Evolutionary conservation across 2,329 filamentous ascomycete genomes (phyloP).

Genomic region (Myrmaecium sp.): DNA sequence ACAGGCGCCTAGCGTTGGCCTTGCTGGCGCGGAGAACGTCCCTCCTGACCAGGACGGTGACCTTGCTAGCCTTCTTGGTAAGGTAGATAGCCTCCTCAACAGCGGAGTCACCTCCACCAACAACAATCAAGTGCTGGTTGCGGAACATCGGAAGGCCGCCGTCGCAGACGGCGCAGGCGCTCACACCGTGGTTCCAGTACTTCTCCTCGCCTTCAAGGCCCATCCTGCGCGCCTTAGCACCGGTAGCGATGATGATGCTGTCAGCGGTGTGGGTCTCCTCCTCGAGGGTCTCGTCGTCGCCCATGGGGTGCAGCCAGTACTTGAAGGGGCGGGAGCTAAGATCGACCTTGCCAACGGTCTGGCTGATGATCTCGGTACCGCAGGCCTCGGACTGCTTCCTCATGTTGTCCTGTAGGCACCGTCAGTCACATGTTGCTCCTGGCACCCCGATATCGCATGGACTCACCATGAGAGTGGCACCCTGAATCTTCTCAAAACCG

Average conservation of each 20-base stretch:
- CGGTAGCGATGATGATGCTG: conserved; percentile 83
- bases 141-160: conserved; percentile 95
- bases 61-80: conserved; percentile 91
- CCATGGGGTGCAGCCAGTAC: conserved; percentile 57
- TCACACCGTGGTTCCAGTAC: conserved; percentile 96
- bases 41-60: conserved; percentile 80
- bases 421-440: conserved; percentile 6
- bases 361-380: conserved; percentile 81
- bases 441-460: neutral
- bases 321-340: conserved; percentile 71
- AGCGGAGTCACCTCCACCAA: conserved; percentile 90
- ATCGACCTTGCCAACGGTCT: conserved; percentile 83
- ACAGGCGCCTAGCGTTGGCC: conserved; percentile 77
- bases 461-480: conserved; percentile 65
- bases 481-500: conserved; percentile 83
- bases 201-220: conserved; percentile 75
- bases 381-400: conserved; percentile 78
- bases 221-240: conserved; percentile 75
- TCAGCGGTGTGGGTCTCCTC: conserved; percentile 69
- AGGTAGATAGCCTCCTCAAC: conserved; percentile 96
- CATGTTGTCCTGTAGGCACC: conserved; percentile 55
- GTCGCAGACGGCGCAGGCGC: conserved; percentile 92
- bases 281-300: conserved; percentile 60
- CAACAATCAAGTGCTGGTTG: conserved; percentile 87
- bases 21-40: conserved; percentile 76